These are phyloP conservation scores for grape (Vitis vinifera) DNA, from an alignment of 164 flowering plant genomes.

Conservation along the genomic window DNA sequence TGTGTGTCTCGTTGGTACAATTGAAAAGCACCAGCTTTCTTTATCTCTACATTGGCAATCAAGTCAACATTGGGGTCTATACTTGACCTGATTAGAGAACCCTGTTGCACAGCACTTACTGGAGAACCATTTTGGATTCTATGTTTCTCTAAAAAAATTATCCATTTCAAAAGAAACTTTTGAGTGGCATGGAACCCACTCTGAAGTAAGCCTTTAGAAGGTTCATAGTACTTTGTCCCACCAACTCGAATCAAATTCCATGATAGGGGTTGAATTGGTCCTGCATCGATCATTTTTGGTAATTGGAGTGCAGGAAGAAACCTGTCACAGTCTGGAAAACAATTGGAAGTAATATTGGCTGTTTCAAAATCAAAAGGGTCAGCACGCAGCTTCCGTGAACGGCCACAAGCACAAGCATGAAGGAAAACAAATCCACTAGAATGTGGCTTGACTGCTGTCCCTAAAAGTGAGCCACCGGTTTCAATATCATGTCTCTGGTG, in stretches of 20 bases:
- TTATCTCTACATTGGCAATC: conserved; percentile 24
- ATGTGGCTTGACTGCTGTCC: conserved; percentile 49
- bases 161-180: conserved; percentile 74
- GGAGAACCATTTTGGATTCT: conserved; percentile 24
- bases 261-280: conserved; percentile 52
- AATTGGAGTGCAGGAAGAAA: conserved; percentile 61
- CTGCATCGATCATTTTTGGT: conserved; percentile 42
- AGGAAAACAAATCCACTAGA: conserved; percentile 88
- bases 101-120: conserved; percentile 22
- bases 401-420: conserved; percentile 98
- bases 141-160: conserved; percentile 43
- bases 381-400: conserved; percentile 56
- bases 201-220: conserved; percentile 81
- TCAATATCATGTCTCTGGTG: conserved; percentile 67
- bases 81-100: conserved; percentile 21
- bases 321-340: conserved; percentile 70
- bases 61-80: conserved; percentile 25
- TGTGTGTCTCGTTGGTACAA: conserved; percentile 22
- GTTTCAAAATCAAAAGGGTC: conserved; percentile 93
- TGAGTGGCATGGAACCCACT: conserved; percentile 73
- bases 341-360: conserved; percentile 55
- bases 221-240: conserved; percentile 74
- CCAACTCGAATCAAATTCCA: conserved; percentile 86
- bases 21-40: conserved; percentile 24
- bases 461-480: conserved; percentile 23